Evolutionary conservation across 78 protist genomes (phyloP), one percentile per base, ranked within the genome.

Genomic region (Speleostelium caveatum): DNA sequence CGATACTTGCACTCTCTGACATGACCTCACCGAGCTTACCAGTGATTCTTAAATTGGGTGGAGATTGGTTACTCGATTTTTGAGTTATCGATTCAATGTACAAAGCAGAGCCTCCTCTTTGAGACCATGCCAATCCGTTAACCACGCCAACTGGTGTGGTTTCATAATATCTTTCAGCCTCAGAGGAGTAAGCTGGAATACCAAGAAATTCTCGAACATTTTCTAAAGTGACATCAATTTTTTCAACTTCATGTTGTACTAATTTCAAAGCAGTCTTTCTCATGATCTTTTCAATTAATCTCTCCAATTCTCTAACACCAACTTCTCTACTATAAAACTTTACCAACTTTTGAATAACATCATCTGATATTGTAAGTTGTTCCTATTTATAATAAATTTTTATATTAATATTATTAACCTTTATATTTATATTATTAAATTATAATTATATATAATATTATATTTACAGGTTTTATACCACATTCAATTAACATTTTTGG

Each of bases 261-360:
- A 97, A 56, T 35, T 76, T 92, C 66, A 92, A 60, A 7, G 99
- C 99, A 0, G 86, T 83, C 72, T 98, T 98, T 73, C 98, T 86
- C 89, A 68, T 73, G 30, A 97, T 91, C 65, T 90, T 78, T 63
- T 97, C 98, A 3, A 97, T 45, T 49, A 95, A 73, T 80, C 96
- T 79, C 66, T 96, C 94, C 28, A 98, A 93, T 26, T 91, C 93
- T 22, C 99, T 76, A 10, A 97, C 97, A 38, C 99, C 99, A 22
- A 94, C 93, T 79, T 98, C 99, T 60, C 99, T 79, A 86, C 96
- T 95, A 86, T 98, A 97, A 53, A 60, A 41, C 26, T 41, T 28
- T 10, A 96, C 95, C n/a, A 97, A 51, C 32, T 24, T 3, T n/a
- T 38, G 21, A 22, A 96, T 55, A 0, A 95, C 96, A 3, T 55